Evolutionary conservation across 805 yeast species (phyloP), one percentile per base, ranked within the genome.

Genomic region (Starmerella bacillaris): DNA sequence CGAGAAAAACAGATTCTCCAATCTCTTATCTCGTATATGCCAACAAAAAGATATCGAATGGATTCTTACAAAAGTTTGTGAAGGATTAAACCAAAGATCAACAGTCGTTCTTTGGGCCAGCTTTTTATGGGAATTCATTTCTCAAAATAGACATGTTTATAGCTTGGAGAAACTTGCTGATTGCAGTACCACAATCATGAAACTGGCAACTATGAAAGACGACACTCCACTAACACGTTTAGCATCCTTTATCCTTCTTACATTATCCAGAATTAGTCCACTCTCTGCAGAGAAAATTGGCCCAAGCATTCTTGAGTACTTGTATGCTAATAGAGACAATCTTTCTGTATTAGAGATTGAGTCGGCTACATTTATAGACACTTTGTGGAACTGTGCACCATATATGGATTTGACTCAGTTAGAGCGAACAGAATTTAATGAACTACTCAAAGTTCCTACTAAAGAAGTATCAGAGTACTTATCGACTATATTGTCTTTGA

Each of bases 71-170:
- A 8, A 6, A 11, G 39, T 51, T 27, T 3, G 20, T 15, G 12
- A 30, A 31, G 14, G 32, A 24, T 4, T 34, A 28, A 7, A 21
- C 37, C n/a, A 52, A 71, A n/a, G n/a, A n/a, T n/a, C n/a, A n/a
- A n/a, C n/a, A n/a, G n/a, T n/a, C 63, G 3, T 84, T 76, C 48
- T 50, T 68, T n/a, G 54, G 31, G 21, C 70, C 4, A 63, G 76
- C 50, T 50, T 84, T 6, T 44, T 78, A 12, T 79, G 92, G 78
- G 92, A 78, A 47, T 56, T 82, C 29, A 56, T 70, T 22, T 6
- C 29, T 26, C 7, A 11, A 5, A 26, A 26, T 12, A 6, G 12
- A 18, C 12, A 11, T 26, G 6, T 26, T 12, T 18, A 14, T 5
- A 7, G 16, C 8, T 5, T 14, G 29, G 12, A 7, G 6, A 18